These are phyloP conservation scores for Magnolia officinalis DNA, from an alignment of 164 flowering plant genomes.

Conservation along the genomic window DNA sequence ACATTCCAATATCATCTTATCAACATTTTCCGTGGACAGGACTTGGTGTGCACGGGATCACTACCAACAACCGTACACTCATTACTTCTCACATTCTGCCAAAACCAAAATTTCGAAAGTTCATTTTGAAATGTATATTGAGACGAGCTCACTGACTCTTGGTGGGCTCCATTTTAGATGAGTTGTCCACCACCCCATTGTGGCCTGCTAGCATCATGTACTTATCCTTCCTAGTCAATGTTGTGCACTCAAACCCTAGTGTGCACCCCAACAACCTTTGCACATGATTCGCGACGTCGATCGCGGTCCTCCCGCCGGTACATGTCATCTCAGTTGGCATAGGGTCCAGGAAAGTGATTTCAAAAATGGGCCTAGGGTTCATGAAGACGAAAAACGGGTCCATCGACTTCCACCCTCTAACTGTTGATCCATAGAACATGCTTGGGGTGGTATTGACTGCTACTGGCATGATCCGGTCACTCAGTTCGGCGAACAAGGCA, in stretches of 20 bases:
- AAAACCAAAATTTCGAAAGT: too few species aligned
- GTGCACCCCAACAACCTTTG: conserved; percentile 57
- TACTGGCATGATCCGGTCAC: conserved; percentile 90
- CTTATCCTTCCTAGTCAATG: conserved; percentile 66
- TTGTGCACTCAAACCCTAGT: conserved; percentile 56
- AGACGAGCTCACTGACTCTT: too few species aligned
- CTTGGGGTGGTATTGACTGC: conserved; percentile 62
- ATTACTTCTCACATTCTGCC: too few species aligned
- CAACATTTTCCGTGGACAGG: too few species aligned
- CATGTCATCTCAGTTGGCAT: conserved; percentile 45
- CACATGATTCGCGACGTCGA: conserved; percentile 64
- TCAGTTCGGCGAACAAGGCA: conserved; percentile 83
- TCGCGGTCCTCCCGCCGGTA: conserved; percentile 39
- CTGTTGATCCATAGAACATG: conserved; percentile 82
- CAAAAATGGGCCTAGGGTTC: conserved; percentile 67
- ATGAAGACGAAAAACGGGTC: conserved; percentile 68
- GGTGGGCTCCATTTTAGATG: too few species aligned
- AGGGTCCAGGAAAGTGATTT: conserved; percentile 53
- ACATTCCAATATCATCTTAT: too few species aligned
- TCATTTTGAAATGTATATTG: too few species aligned
- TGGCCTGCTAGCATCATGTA: conserved; percentile 16
- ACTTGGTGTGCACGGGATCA: too few species aligned
- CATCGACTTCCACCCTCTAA: conserved; percentile 63
- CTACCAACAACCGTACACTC: too few species aligned
- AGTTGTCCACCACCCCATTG: too few species aligned